phyloP scores from a whole-genome alignment of 1,284 basidiomycete species.

The Tylopilus sp. region DNA sequence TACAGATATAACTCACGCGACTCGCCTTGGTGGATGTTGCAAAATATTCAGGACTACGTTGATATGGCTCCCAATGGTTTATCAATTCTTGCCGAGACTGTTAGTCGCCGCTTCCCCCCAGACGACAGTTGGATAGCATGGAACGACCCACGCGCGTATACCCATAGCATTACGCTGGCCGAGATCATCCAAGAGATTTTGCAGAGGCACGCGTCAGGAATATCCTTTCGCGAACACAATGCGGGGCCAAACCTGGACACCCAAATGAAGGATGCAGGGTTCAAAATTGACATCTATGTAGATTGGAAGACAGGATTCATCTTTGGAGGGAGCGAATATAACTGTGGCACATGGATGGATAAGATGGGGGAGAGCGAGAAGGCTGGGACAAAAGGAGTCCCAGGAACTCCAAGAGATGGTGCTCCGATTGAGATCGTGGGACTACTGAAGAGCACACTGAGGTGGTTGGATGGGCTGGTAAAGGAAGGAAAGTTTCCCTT shows the following conservation, averaged over 20 bases:
- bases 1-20: conserved; percentile 86
- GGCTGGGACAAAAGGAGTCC: conserved; percentile 92
- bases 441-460: conserved; percentile 86
- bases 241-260: conserved; percentile 93
- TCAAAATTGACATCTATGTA: conserved; percentile 90
- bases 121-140: conserved; percentile 93
- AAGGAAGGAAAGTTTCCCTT: conserved; percentile 78
- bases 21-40: conserved; percentile 98
- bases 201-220: conserved; percentile 90
- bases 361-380: conserved; percentile 93
- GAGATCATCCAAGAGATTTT: conserved; percentile 96
- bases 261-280: conserved; percentile 93
- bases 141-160: conserved; percentile 84
- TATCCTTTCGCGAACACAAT: conserved; percentile 94
- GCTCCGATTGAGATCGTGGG: conserved; percentile 96
- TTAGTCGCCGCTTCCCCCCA: conserved; percentile 89
- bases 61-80: conserved; percentile 83
- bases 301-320: conserved; percentile 95
- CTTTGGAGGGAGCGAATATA: conserved; percentile 82
- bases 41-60: conserved; percentile 96
- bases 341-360: conserved; percentile 95
- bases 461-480: conserved; percentile 80
- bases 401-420: conserved; percentile 93
- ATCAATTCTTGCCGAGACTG: conserved; percentile 74
- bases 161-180: conserved; percentile 78